A percentile compares a stretch with the other conserved stretches of the same genome.
Conservation (phyloP, 495 filamentous ascomycete genomes). For the Achaetomiella virescens region DNA sequence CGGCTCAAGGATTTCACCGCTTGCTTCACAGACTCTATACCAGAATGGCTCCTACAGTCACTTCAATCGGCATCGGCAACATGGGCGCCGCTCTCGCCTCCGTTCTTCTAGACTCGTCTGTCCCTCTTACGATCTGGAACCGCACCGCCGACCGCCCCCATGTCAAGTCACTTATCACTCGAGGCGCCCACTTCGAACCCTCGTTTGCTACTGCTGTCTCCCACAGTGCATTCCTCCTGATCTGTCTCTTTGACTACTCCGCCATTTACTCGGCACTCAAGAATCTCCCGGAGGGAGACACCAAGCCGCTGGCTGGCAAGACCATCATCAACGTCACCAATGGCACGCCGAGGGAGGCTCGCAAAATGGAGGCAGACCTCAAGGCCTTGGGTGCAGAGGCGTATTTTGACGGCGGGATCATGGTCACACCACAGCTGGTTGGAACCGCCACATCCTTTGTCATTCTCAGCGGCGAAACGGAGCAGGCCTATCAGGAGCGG, state of each 20-base stretch:
- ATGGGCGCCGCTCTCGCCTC: slow-evolving; percentile 13
- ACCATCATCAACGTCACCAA: slow-evolving; percentile 24
- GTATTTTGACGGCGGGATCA: slow-evolving; percentile 19
- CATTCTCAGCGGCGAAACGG: slow-evolving; percentile 9
- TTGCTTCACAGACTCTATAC: too few species aligned
- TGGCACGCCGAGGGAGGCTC: slow-evolving; percentile 14
- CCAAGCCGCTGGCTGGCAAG: slow-evolving; percentile 10
- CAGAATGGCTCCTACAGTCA: slow-evolving; percentile 8
- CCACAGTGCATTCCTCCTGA: slow-evolving; percentile 2
- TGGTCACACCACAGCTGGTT: slow-evolving; percentile 19
- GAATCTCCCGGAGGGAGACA: neutral
- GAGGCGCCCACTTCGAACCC: slow-evolving; percentile 3
- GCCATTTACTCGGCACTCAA: neutral
- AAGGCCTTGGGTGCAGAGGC: neutral
- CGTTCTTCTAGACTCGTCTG: slow-evolving; percentile 2
- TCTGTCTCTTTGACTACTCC: slow-evolving; percentile 17
- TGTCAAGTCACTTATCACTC: neutral
- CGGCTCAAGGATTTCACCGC: too few species aligned
- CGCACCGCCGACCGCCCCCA: slow-evolving; percentile 14
- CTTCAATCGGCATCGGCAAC: slow-evolving; percentile 19
- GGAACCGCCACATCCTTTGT: slow-evolving; percentile 8
- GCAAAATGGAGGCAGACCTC: neutral
- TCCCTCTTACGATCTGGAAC: slow-evolving; percentile 17
- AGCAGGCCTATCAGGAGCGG: neutral
- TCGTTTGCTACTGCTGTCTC: slow-evolving; percentile 4